These are phyloP conservation scores for Sclerospora graminicola DNA, from an alignment of 352 stramenopile genomes.

Conservation along the genomic window DNA sequence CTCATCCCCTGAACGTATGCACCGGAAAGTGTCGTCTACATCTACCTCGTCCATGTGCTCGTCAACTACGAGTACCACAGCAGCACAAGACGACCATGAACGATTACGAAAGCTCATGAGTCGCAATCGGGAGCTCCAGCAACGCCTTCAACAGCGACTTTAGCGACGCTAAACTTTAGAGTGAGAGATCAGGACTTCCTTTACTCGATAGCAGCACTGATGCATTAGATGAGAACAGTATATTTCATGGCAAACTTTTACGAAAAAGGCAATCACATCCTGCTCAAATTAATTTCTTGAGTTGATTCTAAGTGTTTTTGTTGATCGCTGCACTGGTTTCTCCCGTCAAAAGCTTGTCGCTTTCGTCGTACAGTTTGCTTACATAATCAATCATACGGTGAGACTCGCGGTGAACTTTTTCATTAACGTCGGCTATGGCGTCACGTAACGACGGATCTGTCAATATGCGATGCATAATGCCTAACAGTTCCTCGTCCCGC, in stretches of 20 bases:
- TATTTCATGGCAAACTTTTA: too few species aligned
- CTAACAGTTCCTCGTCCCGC: slow-evolving; percentile 42
- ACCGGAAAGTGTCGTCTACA: background rate
- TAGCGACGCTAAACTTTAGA: too few species aligned
- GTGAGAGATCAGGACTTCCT: too few species aligned
- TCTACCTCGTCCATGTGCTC: background rate
- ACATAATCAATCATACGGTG: slow-evolving; percentile 58
- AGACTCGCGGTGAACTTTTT: slow-evolving; percentile 37
- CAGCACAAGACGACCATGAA: too few species aligned
- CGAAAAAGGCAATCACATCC: too few species aligned
- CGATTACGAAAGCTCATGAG: too few species aligned
- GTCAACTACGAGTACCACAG: background rate
- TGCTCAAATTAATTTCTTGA: too few species aligned
- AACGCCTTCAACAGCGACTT: too few species aligned
- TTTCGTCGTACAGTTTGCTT: slow-evolving; percentile 35
- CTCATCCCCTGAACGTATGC: background rate
- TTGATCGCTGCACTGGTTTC: slow-evolving; percentile 1
- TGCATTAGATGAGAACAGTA: too few species aligned
- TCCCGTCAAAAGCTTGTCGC: background rate
- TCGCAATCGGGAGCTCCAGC: too few species aligned
- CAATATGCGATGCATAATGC: slow-evolving; percentile 19
- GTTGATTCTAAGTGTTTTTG: background rate
- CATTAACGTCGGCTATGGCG: slow-evolving; percentile 19
- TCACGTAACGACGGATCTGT: slow-evolving; percentile 14
- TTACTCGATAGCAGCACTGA: too few species aligned